Evolutionary conservation across 2,329 filamentous ascomycete species (phyloP).

Genomic region (Aspergillus neotritici): DNA sequence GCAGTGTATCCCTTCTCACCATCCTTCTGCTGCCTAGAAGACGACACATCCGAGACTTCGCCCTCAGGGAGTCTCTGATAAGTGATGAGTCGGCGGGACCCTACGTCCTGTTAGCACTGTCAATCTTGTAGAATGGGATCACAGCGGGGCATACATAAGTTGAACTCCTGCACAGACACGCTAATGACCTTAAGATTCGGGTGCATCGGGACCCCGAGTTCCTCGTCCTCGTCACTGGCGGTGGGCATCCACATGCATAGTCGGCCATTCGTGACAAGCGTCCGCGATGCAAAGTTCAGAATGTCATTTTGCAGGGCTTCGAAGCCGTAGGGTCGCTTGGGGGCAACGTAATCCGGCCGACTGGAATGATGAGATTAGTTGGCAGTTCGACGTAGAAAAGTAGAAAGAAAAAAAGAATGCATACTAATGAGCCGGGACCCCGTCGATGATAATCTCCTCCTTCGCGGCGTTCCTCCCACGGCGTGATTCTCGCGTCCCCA

Average conservation of each 20-base stretch:
- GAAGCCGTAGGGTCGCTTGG: constrained; percentile 90
- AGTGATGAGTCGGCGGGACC: constrained; percentile 83
- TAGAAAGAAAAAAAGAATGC: constrained; percentile 21
- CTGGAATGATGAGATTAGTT: constrained; percentile 27
- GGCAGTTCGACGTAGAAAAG: too few relatives aligned
- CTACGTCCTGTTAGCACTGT: constrained; percentile 36
- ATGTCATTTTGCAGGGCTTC: constrained; percentile 85
- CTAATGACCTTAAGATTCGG: constrained; percentile 66
- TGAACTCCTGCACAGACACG: constrained; percentile 80
- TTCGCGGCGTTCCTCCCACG: constrained; percentile 27
- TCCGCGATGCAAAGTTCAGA: constrained; percentile 69
- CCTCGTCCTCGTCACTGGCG: constrained; percentile 69
- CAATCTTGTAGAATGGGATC: too few relatives aligned
- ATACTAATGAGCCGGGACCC: constrained; percentile 63
- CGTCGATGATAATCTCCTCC: constrained; percentile 60
- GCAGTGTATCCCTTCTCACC: constrained; percentile 47
- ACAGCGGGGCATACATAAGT: constrained; percentile 77
- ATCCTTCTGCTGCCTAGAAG: constrained; percentile 28
- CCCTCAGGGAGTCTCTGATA: constrained; percentile 66
- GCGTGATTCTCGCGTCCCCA: constrained; percentile 63
- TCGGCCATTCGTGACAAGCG: constrained; percentile 71
- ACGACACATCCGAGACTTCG: constrained; percentile 28
- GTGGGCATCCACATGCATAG: constrained; percentile 98
- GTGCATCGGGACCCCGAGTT: constrained; percentile 71
- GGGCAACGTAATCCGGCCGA: constrained; percentile 67